Conservation (phyloP, 2,329 filamentous ascomycete genomes). For the Graphiopsis chlorocephala region DNA sequence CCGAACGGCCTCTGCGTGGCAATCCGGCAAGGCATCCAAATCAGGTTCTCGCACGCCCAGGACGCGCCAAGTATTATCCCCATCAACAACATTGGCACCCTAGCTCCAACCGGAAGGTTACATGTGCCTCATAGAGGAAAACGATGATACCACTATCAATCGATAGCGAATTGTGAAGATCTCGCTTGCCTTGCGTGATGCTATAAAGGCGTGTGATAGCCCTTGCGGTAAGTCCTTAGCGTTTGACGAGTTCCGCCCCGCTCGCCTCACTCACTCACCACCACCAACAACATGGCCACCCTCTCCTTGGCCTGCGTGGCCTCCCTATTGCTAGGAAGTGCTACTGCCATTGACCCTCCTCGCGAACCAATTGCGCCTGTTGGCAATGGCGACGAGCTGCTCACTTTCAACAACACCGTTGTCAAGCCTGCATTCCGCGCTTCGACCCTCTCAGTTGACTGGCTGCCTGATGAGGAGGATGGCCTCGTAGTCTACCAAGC, state of each 20-base stretch:
- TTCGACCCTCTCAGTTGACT: conserved; percentile 51
- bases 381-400: conserved; percentile 55
- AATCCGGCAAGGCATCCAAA: background rate
- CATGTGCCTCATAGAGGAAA: background rate
- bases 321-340: background rate
- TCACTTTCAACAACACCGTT: conserved; percentile 61
- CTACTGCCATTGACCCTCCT: conserved; percentile 46
- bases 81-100: conserved; percentile 13
- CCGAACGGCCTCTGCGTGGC: background rate
- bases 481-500: conserved; percentile 59
- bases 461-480: conserved; percentile 59
- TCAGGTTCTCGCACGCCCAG: background rate
- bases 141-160: conserved; percentile 6
- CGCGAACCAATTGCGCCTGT: conserved; percentile 55
- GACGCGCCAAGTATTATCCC: conserved; percentile 6
- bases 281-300: background rate
- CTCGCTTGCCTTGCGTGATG: conserved; percentile 5
- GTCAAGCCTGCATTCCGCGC: conserved; percentile 47
- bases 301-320: conserved; percentile 4
- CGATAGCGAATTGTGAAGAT: background rate
- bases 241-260: background rate
- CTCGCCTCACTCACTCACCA: background rate
- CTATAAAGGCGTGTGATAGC: conserved; percentile 2
- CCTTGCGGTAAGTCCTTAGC: background rate
- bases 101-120: conserved; percentile 16